Evolutionary conservation across 768 basidiomycete species (phyloP).

Genomic region (Grammothele lineata): DNA sequence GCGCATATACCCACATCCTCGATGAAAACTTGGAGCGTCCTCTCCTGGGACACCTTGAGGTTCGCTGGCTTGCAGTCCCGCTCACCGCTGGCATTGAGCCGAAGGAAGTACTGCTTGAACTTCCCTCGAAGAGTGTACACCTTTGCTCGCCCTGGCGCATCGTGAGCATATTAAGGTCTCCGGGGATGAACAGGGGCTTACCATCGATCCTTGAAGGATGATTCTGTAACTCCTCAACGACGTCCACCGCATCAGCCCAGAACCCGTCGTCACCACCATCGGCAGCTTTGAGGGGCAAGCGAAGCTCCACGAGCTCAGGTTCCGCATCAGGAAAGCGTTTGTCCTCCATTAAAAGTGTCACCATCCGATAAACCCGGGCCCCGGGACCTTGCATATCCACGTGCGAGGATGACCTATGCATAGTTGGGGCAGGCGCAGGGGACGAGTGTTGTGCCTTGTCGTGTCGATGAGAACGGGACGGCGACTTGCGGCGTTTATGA

Average conservation of each 20-base stretch:
- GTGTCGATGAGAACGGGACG: constrained; percentile 1
- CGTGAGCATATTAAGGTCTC: background rate
- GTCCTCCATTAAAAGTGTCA: constrained; percentile 68
- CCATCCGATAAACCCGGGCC: constrained; percentile 36
- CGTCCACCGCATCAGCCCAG: constrained; percentile 68
- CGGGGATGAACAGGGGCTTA: constrained; percentile 20
- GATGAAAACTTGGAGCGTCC: constrained; percentile 54
- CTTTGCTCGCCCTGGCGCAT: constrained; percentile 56
- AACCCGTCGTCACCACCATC: constrained; percentile 51
- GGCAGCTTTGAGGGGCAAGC: constrained; percentile 47
- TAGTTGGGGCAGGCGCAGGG: no score
- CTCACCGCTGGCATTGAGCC: constrained; percentile 50
- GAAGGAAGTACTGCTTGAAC: constrained; percentile 66
- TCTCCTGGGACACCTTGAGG: constrained; percentile 47
- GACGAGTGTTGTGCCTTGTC: background rate
- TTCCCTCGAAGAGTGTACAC: constrained; percentile 63
- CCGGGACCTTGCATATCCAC: no score
- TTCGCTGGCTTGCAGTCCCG: constrained; percentile 53
- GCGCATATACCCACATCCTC: constrained; percentile 44
- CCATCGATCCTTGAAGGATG: constrained; percentile 70
- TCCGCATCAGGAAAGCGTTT: constrained; percentile 49
- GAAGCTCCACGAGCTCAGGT: constrained; percentile 61
- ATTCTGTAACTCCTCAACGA: constrained; percentile 54
- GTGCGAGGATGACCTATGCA: no score
- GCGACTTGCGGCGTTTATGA: constrained; percentile 7